A percentile compares a stretch with the other conserved stretches of the same genome.
Evolutionary conservation across 2,329 filamentous ascomycete genomes (phyloP).

Genomic region (Sarocladium oryzae): DNA sequence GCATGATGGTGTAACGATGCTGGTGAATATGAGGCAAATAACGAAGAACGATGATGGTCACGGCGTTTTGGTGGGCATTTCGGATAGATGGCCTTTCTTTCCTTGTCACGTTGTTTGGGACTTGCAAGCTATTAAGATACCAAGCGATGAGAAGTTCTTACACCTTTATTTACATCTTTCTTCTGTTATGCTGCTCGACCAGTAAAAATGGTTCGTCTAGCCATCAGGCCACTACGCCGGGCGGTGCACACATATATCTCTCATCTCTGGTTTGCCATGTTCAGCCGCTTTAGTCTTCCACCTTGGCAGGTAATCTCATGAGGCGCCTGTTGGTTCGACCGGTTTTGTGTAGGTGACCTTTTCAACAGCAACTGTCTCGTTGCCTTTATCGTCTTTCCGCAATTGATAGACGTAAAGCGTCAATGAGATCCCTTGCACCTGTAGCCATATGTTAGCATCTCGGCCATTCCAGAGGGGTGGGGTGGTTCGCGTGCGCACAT

Average conservation of each 20-base stretch:
- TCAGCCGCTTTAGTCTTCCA: neutral
- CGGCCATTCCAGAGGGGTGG: neutral
- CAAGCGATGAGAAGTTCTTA: slow-evolving; percentile 26
- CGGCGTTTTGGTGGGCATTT: slow-evolving; percentile 13
- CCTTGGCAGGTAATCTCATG: slow-evolving; percentile 22
- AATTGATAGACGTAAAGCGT: slow-evolving; percentile 92
- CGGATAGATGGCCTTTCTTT: slow-evolving; percentile 21
- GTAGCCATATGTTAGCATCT: slow-evolving; percentile 17
- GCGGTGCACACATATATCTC: too few species aligned
- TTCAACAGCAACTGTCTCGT: slow-evolving; percentile 74
- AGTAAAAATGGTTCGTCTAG: slow-evolving; percentile 12
- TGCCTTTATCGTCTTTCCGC: slow-evolving; percentile 68
- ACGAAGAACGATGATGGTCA: slow-evolving; percentile 6
- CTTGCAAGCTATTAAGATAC: slow-evolving; percentile 22
- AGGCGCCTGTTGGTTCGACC: slow-evolving; percentile 50
- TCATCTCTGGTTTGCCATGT: too few species aligned
- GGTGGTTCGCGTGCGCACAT: slow-evolving; percentile 60
- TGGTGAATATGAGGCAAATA: neutral
- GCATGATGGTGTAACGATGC: slow-evolving; percentile 51
- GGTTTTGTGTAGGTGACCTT: slow-evolving; percentile 83
- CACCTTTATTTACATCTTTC: slow-evolving; percentile 24
- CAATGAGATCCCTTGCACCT: slow-evolving; percentile 94
- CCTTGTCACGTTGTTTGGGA: slow-evolving; percentile 17
- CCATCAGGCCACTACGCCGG: neutral
- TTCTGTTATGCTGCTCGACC: slow-evolving; percentile 10